A percentile compares a stretch with the other conserved stretches of the same genome.
Evolutionary conservation across 768 basidiomycete species (phyloP).

Genomic region (Collybia nuda): DNA sequence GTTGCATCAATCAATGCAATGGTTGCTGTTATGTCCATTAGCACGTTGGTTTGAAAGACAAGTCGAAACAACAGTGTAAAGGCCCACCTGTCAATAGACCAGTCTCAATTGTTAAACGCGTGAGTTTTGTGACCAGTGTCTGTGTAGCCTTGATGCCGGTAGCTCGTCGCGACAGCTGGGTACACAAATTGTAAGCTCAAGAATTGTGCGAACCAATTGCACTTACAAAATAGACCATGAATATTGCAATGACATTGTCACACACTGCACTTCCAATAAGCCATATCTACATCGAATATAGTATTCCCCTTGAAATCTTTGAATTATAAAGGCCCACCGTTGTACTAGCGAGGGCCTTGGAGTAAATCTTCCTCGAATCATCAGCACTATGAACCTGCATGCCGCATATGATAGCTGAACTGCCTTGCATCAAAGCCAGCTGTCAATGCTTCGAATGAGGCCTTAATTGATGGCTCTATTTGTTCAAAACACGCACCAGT

Average conservation of each 20-base stretch:
- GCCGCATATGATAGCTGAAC: too few species aligned
- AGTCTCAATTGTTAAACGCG: not conserved
- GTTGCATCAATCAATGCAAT: not conserved
- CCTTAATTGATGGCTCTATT: not conserved
- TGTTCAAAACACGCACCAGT: too few species aligned
- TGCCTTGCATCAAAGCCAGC: too few species aligned
- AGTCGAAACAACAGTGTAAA: not conserved
- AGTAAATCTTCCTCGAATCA: too few species aligned
- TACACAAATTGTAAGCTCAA: too few species aligned
- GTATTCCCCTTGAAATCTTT: too few species aligned
- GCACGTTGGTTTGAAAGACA: not conserved
- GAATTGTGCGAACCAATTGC: too few species aligned
- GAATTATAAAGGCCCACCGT: too few species aligned
- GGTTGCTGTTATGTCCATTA: not conserved
- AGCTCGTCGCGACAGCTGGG: not conserved
- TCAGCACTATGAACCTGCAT: too few species aligned
- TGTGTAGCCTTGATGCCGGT: not conserved
- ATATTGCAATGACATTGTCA: constrained; percentile 16
- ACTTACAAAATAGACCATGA: constrained; percentile 14
- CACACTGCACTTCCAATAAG: constrained; percentile 4
- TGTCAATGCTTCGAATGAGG: not conserved
- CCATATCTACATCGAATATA: too few species aligned
- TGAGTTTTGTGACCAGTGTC: not conserved
- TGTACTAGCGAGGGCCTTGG: too few species aligned
- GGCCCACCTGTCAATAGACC: not conserved